Conservation (phyloP, 306 rosid species). For the Cyclanthera cordifolia region DNA sequence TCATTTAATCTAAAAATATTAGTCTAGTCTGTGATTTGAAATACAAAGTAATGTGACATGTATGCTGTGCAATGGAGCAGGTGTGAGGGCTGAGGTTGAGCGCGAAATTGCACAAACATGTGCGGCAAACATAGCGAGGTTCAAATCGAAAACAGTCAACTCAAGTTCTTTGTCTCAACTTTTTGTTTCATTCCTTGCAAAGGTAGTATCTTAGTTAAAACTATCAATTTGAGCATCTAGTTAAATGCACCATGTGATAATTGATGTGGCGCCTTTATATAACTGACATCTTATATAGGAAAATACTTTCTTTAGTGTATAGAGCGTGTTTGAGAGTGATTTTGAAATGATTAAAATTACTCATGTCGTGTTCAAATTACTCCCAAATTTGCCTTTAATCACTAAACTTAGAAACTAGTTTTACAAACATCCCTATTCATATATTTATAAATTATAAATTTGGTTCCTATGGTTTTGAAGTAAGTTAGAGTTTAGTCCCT, state of each 20-base stretch:
- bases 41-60: not conserved
- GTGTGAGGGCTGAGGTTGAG: slow-evolving; percentile 57
- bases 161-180: slow-evolving; percentile 56
- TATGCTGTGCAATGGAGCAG: slow-evolving; percentile 26
- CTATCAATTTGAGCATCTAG: not conserved
- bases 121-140: slow-evolving; percentile 33
- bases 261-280: not conserved
- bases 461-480: too few species aligned
- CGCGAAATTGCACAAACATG: slow-evolving; percentile 41
- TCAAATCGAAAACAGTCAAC: slow-evolving; percentile 41
- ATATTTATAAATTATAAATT: too few species aligned
- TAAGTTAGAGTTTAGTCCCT: too few species aligned
- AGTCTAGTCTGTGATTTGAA: too few species aligned
- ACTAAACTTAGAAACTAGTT: not conserved
- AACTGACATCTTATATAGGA: not conserved
- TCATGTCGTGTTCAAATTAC: too few species aligned
- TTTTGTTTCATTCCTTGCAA: slow-evolving; percentile 52
- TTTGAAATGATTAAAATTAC: too few species aligned
- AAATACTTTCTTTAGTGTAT: not conserved
- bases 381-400: too few species aligned
- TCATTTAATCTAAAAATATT: not conserved
- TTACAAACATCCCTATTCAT: not conserved
- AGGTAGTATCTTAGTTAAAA: slow-evolving; percentile 28
- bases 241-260: not conserved
- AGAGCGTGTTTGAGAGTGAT: not conserved